phyloP scores from a whole-genome alignment of 345 rosid genomes.

The Lumnitzera racemosa region DNA sequence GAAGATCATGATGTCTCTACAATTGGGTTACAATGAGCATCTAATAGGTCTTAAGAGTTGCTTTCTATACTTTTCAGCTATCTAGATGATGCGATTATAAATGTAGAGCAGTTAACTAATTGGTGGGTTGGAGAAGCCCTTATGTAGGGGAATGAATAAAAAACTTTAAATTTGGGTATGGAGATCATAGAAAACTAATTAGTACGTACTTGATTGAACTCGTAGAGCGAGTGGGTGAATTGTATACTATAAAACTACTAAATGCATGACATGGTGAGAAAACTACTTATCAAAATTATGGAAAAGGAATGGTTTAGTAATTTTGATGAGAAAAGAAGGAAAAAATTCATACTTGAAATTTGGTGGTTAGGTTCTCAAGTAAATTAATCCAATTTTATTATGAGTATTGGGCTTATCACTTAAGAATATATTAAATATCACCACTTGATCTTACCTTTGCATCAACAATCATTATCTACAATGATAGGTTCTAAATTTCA shows the following conservation, averaged over 20 bases:
- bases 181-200: slow-evolving; percentile 16
- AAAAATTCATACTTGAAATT: slow-evolving; percentile 4
- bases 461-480: no score
- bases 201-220: slow-evolving; percentile 23
- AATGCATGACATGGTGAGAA: slow-evolving; percentile 21
- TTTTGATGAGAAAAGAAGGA: slow-evolving; percentile 17
- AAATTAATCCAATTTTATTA: neutral
- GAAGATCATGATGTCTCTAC: slow-evolving; percentile 18
- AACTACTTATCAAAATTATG: slow-evolving; percentile 12
- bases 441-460: no score
- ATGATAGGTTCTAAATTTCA: no score
- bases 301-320: slow-evolving; percentile 19
- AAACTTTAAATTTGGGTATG: slow-evolving; percentile 15
- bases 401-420: no score
- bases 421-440: no score
- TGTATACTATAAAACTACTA: slow-evolving; percentile 19
- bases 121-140: slow-evolving; percentile 30
- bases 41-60: slow-evolving; percentile 19
- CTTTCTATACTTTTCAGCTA: slow-evolving; percentile 22
- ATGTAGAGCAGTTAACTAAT: slow-evolving; percentile 15
- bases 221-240: slow-evolving; percentile 18
- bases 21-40: slow-evolving; percentile 24
- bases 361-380: slow-evolving; percentile 15
- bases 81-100: slow-evolving; percentile 22
- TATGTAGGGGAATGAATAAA: slow-evolving; percentile 4